Evolutionary conservation across 2,329 filamentous ascomycete species (phyloP).

Genomic region (Plenodomus tracheiphilus): DNA sequence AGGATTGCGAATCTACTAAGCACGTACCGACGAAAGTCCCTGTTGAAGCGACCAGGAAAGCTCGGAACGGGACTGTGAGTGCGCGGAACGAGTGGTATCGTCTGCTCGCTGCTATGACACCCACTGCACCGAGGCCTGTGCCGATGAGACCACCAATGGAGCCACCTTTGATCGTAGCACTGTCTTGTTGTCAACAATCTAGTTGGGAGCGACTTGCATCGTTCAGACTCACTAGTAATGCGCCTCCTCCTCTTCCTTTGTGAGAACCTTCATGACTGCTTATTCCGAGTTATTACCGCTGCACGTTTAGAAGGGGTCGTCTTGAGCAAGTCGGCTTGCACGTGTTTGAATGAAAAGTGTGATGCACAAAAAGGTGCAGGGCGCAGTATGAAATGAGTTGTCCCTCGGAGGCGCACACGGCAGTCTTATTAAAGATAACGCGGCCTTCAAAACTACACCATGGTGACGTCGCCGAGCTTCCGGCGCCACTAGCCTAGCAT

Average conservation of each 20-base stretch:
- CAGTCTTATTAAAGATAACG: constrained; percentile 33
- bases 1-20: background rate
- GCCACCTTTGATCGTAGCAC: constrained; percentile 78
- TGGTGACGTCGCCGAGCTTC: constrained; percentile 45
- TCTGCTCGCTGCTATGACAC: constrained; percentile 67
- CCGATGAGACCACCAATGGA: constrained; percentile 72
- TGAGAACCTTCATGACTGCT: constrained; percentile 83
- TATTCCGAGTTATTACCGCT: background rate
- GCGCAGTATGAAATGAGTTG: background rate
- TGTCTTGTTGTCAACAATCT: constrained; percentile 33
- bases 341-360: background rate
- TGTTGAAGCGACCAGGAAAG: constrained; percentile 83
- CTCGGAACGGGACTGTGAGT: constrained; percentile 85
- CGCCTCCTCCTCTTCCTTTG: constrained; percentile 84
- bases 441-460: constrained; percentile 28
- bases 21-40: constrained; percentile 74
- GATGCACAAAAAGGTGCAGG: background rate
- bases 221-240: constrained; percentile 69
- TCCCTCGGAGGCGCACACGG: constrained; percentile 13
- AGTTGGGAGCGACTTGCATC: background rate
- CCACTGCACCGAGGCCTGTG: constrained; percentile 66
- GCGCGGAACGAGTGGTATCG: constrained; percentile 78
- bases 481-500: constrained; percentile 24
- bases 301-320: background rate
- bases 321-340: background rate